phyloP scores from a whole-genome alignment of 163 green algal genomes.

The Prototheca wickerhamii region DNA sequence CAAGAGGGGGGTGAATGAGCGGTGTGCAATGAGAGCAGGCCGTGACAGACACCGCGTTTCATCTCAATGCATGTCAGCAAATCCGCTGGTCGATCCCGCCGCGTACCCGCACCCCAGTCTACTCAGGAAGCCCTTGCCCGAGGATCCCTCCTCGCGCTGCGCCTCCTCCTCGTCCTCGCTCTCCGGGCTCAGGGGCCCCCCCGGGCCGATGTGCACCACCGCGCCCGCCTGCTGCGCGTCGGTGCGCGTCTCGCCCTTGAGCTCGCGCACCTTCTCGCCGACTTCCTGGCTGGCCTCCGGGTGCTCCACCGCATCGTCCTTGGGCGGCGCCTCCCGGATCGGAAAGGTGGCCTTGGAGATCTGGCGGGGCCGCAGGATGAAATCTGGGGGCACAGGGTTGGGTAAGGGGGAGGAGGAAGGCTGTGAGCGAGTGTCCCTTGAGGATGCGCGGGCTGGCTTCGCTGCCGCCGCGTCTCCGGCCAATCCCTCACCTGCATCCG shows the following conservation, averaged over 20 bases:
- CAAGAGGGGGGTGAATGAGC: no score
- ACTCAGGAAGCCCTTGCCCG: not conserved
- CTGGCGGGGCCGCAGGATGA: not conserved
- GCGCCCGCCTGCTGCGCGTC: not conserved
- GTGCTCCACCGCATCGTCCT: not conserved
- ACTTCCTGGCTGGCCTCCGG: not conserved
- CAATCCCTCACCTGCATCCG: constrained; percentile 2
- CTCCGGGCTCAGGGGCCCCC: not conserved
- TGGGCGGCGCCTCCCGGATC: not conserved
- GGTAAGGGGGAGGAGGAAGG: not conserved
- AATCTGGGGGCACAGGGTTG: constrained; percentile 1
- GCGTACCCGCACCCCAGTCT: no score
- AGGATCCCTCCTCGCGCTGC: no score
- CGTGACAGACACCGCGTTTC: no score
- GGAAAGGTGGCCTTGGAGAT: not conserved
- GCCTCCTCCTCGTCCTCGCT: not conserved
- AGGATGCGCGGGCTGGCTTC: not conserved
- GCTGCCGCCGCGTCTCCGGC: no score
- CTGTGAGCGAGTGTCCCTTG: no score
- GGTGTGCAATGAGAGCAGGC: no score
- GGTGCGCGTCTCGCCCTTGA: not conserved
- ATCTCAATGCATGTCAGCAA: no score
- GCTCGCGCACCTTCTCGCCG: not conserved
- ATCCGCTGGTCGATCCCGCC: no score
- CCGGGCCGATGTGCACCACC: not conserved